Evolutionary conservation across 2,329 filamentous ascomycete genomes (phyloP).

Genomic region (Hypoxylon sp.): DNA sequence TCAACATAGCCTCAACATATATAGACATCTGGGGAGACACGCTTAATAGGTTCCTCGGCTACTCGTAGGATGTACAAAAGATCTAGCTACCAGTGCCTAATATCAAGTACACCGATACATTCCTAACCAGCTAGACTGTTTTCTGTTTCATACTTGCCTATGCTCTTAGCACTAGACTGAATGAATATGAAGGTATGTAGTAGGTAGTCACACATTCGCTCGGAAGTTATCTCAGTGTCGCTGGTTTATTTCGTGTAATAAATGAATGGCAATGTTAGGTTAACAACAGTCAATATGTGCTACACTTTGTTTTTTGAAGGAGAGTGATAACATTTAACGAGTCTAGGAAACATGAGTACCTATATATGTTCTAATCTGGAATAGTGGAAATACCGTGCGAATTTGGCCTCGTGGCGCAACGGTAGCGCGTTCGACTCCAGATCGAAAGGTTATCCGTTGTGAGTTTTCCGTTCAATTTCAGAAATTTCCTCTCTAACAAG

Average conservation of each 20-base stretch:
- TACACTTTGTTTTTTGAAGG: background rate
- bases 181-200: too few species aligned
- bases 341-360: background rate
- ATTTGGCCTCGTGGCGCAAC: slow-evolving; percentile 16
- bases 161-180: too few species aligned
- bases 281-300: background rate
- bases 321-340: background rate
- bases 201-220: too few species aligned
- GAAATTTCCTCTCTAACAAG: background rate
- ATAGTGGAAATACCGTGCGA: background rate
- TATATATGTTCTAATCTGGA: background rate
- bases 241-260: background rate
- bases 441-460: slow-evolving; percentile 21
- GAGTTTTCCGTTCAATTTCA: background rate
- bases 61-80: too few species aligned
- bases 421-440: slow-evolving; percentile 17
- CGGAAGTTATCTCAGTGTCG: background rate
- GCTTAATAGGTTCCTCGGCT: background rate
- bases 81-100: too few species aligned
- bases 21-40: background rate
- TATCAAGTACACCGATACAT: too few species aligned
- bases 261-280: background rate
- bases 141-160: too few species aligned
- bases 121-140: too few species aligned
- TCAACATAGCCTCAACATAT: background rate